Conservation (phyloP, 2,329 filamentous ascomycete genomes). For the Catunica adiposa region DNA sequence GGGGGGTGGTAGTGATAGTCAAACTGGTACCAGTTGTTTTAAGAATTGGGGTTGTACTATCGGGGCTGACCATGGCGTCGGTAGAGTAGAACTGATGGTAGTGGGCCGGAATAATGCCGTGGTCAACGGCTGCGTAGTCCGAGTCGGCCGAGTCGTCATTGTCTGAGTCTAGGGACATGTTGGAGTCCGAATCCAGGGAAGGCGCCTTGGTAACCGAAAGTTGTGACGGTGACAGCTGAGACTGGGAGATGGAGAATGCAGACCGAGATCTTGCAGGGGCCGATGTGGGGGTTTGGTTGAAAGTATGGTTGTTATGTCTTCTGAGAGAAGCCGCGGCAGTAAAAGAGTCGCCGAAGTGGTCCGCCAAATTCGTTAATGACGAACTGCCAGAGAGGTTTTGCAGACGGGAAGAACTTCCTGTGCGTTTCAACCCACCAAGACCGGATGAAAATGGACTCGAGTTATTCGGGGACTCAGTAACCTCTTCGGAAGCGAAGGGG, state of each 20-base stretch:
- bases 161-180: slow-evolving; percentile 42
- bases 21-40: neutral
- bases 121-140: slow-evolving; percentile 28
- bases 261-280: neutral
- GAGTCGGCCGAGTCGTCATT: slow-evolving; percentile 28
- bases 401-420: slow-evolving; percentile 8
- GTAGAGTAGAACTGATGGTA: slow-evolving; percentile 29
- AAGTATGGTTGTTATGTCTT: neutral
- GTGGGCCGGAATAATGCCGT: slow-evolving; percentile 30
- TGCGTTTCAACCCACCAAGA: slow-evolving; percentile 11
- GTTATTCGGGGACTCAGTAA: no score
- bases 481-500: neutral
- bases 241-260: neutral
- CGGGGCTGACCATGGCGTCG: slow-evolving; percentile 35
- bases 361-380: slow-evolving; percentile 7
- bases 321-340: neutral
- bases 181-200: slow-evolving; percentile 29
- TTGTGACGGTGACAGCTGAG: neutral
- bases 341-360: slow-evolving; percentile 9
- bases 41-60: slow-evolving; percentile 28
- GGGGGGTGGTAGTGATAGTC: neutral
- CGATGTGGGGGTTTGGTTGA: neutral
- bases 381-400: slow-evolving; percentile 4
- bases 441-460: neutral
- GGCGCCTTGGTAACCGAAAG: slow-evolving; percentile 7